A percentile compares a stretch with the other conserved stretches of the same genome.
Conservation (phyloP, 768 basidiomycete species). For the Cantharellus anzutake region DNA sequence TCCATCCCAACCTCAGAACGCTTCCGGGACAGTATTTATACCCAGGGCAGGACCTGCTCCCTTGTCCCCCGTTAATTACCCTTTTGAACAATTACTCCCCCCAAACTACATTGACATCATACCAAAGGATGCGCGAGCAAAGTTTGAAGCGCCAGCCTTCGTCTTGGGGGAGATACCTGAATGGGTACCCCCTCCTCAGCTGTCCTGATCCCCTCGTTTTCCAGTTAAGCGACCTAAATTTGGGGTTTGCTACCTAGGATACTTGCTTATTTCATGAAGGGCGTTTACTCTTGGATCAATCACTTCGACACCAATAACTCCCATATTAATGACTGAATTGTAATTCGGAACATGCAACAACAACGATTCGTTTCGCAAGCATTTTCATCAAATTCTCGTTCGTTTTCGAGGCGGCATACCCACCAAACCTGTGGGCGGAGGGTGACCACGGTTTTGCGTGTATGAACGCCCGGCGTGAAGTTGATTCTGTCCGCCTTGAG, state of each 20-base stretch:
- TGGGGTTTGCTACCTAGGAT: neutral
- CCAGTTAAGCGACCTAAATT: neutral
- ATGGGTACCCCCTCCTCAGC: slow-evolving; percentile 48
- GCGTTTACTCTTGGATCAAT: too few relatives aligned
- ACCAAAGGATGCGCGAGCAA: slow-evolving; percentile 30
- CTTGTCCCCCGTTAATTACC: slow-evolving; percentile 15
- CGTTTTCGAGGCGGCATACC: too few relatives aligned
- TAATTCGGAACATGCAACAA: too few relatives aligned
- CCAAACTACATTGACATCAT: slow-evolving; percentile 36
- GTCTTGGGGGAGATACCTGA: slow-evolving; percentile 53
- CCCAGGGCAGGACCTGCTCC: neutral
- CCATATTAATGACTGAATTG: too few relatives aligned
- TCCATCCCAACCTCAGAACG: slow-evolving; percentile 2
- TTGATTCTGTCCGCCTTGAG: too few relatives aligned
- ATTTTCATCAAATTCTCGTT: too few relatives aligned
- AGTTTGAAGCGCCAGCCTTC: slow-evolving; percentile 38
- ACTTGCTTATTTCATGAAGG: too few relatives aligned
- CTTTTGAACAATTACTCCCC: slow-evolving; percentile 39
- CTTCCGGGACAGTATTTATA: slow-evolving; percentile 1
- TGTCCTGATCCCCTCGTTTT: slow-evolving; percentile 20
- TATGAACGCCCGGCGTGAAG: too few relatives aligned
- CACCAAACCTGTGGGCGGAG: too few relatives aligned
- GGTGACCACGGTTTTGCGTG: too few relatives aligned
- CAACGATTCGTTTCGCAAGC: too few relatives aligned
- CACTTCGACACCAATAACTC: too few relatives aligned